Evolutionary conservation across 2,329 filamentous ascomycete species (phyloP), one percentile per base, ranked within the genome.

Genomic region (Phialemonium atrogriseum): DNA sequence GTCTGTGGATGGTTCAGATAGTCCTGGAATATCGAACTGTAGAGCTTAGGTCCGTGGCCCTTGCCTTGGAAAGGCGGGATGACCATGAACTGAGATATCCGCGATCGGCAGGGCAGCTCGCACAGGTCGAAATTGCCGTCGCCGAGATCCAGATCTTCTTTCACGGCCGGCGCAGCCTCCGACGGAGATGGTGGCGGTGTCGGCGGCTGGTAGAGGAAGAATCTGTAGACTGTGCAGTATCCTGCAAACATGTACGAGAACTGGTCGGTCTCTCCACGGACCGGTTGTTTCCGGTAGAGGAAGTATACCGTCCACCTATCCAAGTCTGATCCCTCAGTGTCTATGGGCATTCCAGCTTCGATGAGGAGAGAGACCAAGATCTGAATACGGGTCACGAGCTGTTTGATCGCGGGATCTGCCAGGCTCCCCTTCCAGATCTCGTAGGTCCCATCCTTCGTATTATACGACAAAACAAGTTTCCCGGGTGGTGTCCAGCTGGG

Each of bases 261-360:
- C 32, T 61, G 64, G 8, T 57, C 60, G 9, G 66, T 55, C 2
- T 57, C 47, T 4, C 51, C 48, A 2, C 55, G 32, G 2, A 50
- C 45, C 5, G 59, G 59, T 38, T 72, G 72, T 50, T 81, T 81
- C 45, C 80, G 73, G 56, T 82, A 89, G 34, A 94, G 65, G 44
- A 94, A 78, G 59, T 87, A 96, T n/a, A 96, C 62, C 1, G 84
- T 87, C 91, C 91, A 98, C 47, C 89, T 74, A 38, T 87, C 74
- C 13, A 77, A 79, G 39, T 88, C 81, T 1, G 80, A 71, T 32
- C 83, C 70, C 23, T 87, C 77, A 3, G 65, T 56, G 4, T 66
- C 55, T 27, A 95, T 77, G 22, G 76, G 76, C 5, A 77, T 83
- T n/a, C 88, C 91, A 17, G 85, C 91, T 55, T 98, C 93, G 39